Base-by-base conservation (phyloP, 805 yeast species). In the Metschnikowia baotianmanensis region DNA sequence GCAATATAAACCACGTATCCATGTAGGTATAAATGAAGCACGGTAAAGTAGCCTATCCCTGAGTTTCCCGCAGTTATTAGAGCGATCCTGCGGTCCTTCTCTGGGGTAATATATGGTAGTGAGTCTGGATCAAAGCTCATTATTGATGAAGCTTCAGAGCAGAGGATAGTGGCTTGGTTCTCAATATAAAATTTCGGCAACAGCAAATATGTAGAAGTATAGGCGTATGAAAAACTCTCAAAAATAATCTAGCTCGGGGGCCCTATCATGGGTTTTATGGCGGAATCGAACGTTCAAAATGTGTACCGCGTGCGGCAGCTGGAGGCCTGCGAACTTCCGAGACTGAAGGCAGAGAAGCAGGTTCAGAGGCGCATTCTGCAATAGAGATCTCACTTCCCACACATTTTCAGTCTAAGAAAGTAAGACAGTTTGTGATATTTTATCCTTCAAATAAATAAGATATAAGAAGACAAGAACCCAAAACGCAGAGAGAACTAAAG, bases 1-100 rank as follows among this genome's bases (percentile, higher is more conserved):
- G 85, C 87, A 26, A 87, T 67, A 56, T 86, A 87, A 3, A 87
- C 82, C 7, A 72, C 67, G 56, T 76, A 84, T 0, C 96, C 96
- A 59, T 86, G 96, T 36, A 85, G 66, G 53, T 82, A 86, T 5
- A 87, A 69, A 53, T 86, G 90, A 18, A 86, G 66, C 7, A 80
- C 86, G 0, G 90, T 81, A 57, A 71, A 83, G 69, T 76, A 86
- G 9, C 96, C 96, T 15, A 85, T 76, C 0, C 95, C 96, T 41
- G 83, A 75, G 52, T 82, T 84, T 5, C 93, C 95, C 2, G 95
- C 95, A 0, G 93, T 82, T 22, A 87, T 78, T 6, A 87, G 64
- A 2, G 86, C 89, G 4, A 84, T 80, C 42, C 79, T 72, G 31
- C 86, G 69, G 20, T 74, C 77, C 3, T 47, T 46, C 1, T 50